phyloP scores from a whole-genome alignment of 768 basidiomycete genomes.

The Mrakia blollopis region DNA sequence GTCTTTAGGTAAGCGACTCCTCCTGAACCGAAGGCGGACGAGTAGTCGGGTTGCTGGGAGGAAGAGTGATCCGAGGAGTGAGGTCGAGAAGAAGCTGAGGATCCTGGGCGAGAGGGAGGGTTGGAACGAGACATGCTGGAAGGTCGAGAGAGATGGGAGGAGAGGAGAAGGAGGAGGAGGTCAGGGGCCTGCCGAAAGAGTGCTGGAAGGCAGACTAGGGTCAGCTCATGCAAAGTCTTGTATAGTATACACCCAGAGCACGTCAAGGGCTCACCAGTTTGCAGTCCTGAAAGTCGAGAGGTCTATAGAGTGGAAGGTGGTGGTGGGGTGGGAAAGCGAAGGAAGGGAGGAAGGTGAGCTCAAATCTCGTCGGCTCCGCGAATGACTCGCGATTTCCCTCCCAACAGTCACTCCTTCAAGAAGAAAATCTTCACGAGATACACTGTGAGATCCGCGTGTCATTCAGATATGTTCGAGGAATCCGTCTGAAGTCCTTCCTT shows the following conservation, averaged over 20 bases:
- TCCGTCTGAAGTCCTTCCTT: too few species aligned
- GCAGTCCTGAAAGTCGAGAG: neutral
- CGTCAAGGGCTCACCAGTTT: neutral
- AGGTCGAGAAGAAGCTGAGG: neutral
- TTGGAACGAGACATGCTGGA: neutral
- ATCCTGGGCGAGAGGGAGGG: constrained; percentile 11
- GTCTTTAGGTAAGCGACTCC: neutral
- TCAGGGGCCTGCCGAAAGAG: neutral
- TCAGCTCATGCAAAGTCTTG: neutral
- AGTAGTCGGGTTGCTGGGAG: neutral
- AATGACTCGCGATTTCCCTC: neutral
- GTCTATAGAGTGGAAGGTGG: neutral
- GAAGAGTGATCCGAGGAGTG: neutral
- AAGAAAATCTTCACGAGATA: neutral
- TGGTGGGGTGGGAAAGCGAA: neutral
- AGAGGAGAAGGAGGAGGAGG: neutral
- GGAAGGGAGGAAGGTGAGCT: neutral
- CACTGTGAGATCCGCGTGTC: too few species aligned
- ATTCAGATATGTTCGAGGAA: too few species aligned
- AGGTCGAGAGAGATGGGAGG: neutral
- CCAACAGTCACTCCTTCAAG: neutral
- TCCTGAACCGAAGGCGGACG: neutral
- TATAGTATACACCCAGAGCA: neutral
- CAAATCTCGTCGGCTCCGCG: neutral
- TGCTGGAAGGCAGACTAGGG: too few species aligned